phyloP scores from a whole-genome alignment of 441 rosid species.

The Gossypium davidsonii region DNA sequence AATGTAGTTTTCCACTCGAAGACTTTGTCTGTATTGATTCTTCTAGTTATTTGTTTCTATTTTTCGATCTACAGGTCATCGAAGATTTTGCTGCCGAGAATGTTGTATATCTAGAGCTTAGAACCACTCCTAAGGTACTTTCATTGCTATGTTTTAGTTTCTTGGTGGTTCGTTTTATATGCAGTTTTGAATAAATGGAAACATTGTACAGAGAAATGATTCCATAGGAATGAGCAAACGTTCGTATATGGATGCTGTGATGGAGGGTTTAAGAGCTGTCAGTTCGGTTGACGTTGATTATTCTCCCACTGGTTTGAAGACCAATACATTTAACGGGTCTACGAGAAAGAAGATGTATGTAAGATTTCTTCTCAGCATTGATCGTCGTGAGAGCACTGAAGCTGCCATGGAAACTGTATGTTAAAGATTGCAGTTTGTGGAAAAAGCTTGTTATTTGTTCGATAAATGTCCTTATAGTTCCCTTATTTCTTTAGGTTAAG shows the following conservation, averaged over 20 bases:
- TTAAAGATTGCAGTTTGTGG: conserved; percentile 9
- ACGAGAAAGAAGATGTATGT: conserved; percentile 64
- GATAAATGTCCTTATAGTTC: neutral
- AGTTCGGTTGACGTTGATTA: conserved; percentile 59
- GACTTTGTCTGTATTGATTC: neutral
- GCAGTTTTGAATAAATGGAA: conserved; percentile 10
- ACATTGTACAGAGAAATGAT: conserved; percentile 57
- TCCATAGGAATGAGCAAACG: conserved; percentile 87
- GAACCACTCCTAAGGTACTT: conserved; percentile 95
- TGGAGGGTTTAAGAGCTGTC: conserved; percentile 62
- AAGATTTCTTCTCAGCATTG: conserved; percentile 94
- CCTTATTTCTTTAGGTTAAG: conserved; percentile 46
- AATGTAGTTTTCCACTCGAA: conserved; percentile 16
- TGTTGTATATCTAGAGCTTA: conserved; percentile 74
- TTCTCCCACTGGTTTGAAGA: conserved; percentile 19
- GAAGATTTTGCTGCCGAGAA: conserved; percentile 82
- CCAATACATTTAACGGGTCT: conserved; percentile 31
- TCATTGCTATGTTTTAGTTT: neutral
- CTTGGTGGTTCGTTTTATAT: neutral
- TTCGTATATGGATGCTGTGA: conserved; percentile 87
- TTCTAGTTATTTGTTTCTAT: neutral
- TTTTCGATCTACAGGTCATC: conserved; percentile 46
- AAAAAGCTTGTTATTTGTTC: neutral
- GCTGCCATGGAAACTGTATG: conserved; percentile 94
- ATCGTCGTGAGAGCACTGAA: conserved; percentile 78